A percentile compares a stretch with the other conserved stretches of the same genome.
Evolutionary conservation across 208 protist species (phyloP).

Genomic region (Trypanosoma avium): DNA sequence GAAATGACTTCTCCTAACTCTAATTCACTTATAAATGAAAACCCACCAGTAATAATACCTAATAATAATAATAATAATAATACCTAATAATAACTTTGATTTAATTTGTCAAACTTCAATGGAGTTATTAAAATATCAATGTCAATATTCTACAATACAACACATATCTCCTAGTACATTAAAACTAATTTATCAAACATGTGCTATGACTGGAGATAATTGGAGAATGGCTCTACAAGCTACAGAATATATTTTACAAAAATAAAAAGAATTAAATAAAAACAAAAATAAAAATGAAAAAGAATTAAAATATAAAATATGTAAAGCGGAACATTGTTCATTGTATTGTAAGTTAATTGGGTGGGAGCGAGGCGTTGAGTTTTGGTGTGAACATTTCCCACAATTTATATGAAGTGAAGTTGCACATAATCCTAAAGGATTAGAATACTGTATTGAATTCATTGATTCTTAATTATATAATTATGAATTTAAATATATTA

Average conservation of each 20-base stretch:
- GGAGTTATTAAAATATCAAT: conserved; percentile 35
- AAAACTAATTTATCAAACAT: conserved; percentile 43
- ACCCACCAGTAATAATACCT: too few relatives aligned
- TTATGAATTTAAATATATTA: too few relatives aligned
- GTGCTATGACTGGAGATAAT: conserved; percentile 23
- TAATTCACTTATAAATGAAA: too few relatives aligned
- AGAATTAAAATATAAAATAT: neutral
- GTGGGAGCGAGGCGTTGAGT: conserved; percentile 39
- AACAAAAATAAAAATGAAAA: too few relatives aligned
- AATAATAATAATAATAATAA: too few relatives aligned
- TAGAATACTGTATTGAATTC: conserved; percentile 33
- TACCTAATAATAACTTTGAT: neutral
- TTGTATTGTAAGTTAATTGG: conserved; percentile 48
- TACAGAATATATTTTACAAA: conserved; percentile 32
- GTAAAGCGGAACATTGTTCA: conserved; percentile 30
- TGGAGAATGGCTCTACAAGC: conserved; percentile 28
- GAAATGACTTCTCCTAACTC: too few relatives aligned
- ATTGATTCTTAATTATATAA: too few relatives aligned
- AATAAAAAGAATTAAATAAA: too few relatives aligned
- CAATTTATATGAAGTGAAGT: conserved; percentile 33
- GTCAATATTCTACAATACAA: conserved; percentile 20
- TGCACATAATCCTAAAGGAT: conserved; percentile 28
- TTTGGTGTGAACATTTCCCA: conserved; percentile 46
- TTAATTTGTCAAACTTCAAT: conserved; percentile 20
- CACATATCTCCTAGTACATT: conserved; percentile 34